Conservation (phyloP, 2,329 filamentous ascomycete genomes). For the Arachnomyces sp. region DNA sequence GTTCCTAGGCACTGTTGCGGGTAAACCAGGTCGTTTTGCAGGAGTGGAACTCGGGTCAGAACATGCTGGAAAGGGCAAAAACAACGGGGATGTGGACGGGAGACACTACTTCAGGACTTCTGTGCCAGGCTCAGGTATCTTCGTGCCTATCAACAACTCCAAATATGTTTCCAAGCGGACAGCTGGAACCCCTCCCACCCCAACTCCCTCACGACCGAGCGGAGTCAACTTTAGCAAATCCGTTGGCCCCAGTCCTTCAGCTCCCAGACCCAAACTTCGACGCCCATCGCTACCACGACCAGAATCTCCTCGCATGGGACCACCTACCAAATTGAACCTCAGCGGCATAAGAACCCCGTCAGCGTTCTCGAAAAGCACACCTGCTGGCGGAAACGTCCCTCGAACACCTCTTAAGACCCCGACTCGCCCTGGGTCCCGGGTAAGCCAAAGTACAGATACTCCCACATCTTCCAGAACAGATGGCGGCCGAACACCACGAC, state of each 20-base stretch:
- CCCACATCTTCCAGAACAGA: neutral
- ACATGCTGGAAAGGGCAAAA: constrained; percentile 79
- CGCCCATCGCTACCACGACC: constrained; percentile 76
- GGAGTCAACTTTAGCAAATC: constrained; percentile 82
- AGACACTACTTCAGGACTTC: constrained; percentile 72
- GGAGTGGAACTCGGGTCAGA: constrained; percentile 81
- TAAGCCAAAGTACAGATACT: neutral
- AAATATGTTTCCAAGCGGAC: constrained; percentile 53
- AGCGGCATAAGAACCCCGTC: constrained; percentile 51
- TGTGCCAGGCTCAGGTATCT: constrained; percentile 78
- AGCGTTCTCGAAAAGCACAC: constrained; percentile 24
- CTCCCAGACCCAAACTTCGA: constrained; percentile 58
- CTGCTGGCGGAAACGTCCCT: constrained; percentile 37
- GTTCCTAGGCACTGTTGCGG: constrained; percentile 77
- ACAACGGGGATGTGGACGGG: constrained; percentile 90
- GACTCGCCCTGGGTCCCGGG: constrained; percentile 19
- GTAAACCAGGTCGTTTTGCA: constrained; percentile 85
- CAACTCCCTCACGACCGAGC: constrained; percentile 52
- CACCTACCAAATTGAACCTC: constrained; percentile 46
- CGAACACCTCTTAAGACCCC: constrained; percentile 32
- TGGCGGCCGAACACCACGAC: too few species aligned
- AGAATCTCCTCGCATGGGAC: constrained; percentile 64
- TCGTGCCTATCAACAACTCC: constrained; percentile 78
- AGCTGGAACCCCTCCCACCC: constrained; percentile 61
- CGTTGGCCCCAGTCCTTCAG: constrained; percentile 63